Conservation (phyloP, 441 rosid species). For the Manihot esculenta region DNA sequence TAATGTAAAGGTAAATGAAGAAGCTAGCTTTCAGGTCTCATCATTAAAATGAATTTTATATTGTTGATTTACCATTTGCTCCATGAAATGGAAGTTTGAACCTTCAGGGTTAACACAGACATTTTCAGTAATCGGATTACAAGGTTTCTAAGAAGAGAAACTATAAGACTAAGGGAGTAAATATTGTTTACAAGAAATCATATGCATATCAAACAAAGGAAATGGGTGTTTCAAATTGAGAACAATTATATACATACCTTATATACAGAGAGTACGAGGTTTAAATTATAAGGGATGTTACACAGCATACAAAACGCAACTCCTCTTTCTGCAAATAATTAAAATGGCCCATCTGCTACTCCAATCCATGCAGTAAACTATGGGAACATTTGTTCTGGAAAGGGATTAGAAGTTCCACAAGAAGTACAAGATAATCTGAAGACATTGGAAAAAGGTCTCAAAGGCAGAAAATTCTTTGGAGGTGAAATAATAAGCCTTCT, state of each 20-base stretch:
- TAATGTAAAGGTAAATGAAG: background rate
- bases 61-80: background rate
- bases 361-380: slow-evolving; percentile 22
- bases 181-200: background rate
- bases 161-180: background rate
- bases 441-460: slow-evolving; percentile 14
- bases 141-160: background rate
- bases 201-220: background rate
- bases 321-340: background rate
- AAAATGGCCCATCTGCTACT: background rate
- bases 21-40: too few species aligned
- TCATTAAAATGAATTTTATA: background rate
- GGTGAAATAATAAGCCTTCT: slow-evolving; percentile 30
- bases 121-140: background rate
- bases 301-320: background rate
- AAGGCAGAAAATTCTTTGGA: slow-evolving; percentile 30
- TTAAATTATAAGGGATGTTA: background rate
- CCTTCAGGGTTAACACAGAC: background rate
- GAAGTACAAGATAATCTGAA: slow-evolving; percentile 11
- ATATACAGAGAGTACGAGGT: background rate
- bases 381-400: slow-evolving; percentile 12
- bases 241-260: too few species aligned
- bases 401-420: slow-evolving; percentile 27
- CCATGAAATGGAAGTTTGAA: background rate
- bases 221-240: background rate